Percentiles rank a stretch among this genome's conserved stretches.
Conservation (phyloP, 345 rosid genomes). For the Populus simonii region DNA sequence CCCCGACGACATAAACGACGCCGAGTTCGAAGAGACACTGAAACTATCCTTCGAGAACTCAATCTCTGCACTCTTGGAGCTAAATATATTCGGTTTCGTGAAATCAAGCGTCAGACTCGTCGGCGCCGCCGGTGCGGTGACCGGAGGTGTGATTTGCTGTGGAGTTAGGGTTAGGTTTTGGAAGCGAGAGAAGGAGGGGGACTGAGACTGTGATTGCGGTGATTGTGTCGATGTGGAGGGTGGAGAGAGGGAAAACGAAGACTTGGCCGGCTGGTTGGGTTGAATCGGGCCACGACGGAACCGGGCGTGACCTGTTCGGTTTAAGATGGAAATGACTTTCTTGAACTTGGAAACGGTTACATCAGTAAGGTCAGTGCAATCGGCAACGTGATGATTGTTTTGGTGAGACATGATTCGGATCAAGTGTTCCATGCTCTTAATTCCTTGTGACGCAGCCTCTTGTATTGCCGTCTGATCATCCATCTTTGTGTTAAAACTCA, state of each 20-base stretch:
- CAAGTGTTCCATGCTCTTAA: constrained; percentile 78
- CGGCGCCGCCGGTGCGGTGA: not conserved
- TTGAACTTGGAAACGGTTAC: constrained; percentile 75
- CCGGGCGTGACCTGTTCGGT: constrained; percentile 89
- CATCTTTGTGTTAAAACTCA: constrained; percentile 49
- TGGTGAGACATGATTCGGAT: constrained; percentile 62
- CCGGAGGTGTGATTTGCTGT: not conserved
- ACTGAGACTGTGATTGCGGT: constrained; percentile 15
- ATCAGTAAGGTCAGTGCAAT: constrained; percentile 64
- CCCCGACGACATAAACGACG: constrained; percentile 73
- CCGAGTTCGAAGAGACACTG: constrained; percentile 74
- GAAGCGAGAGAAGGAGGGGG: constrained; percentile 8
- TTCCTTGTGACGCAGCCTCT: constrained; percentile 82
- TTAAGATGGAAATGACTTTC: constrained; percentile 66
- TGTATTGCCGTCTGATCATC: constrained; percentile 76
- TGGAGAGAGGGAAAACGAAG: constrained; percentile 10
- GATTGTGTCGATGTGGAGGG: constrained; percentile 30
- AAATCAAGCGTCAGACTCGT: constrained; percentile 72
- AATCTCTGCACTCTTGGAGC: constrained; percentile 44
- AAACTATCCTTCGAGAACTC: constrained; percentile 70
- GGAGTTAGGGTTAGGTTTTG: not conserved
- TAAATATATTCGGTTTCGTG: constrained; percentile 53
- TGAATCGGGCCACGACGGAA: constrained; percentile 75
- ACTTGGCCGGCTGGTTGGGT: not conserved
- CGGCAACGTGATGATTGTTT: constrained; percentile 13